A percentile compares a stretch with the other conserved stretches of the same genome.
Conservation (phyloP, 2,329 filamentous ascomycete genomes). For the Ceratocystis destructans region DNA sequence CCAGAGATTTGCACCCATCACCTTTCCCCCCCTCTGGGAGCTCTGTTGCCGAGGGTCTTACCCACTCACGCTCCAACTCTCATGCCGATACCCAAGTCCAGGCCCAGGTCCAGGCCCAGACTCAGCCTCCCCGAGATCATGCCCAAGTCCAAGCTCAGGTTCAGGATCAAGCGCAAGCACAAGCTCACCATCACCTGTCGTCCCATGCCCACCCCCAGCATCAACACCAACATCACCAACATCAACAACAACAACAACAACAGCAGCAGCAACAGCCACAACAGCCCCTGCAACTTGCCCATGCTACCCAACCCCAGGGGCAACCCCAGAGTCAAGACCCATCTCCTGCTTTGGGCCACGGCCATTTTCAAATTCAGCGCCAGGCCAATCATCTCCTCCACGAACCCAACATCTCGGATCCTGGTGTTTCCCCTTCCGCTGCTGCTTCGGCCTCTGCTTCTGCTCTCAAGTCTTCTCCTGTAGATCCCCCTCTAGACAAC, state of each 20-base stretch:
- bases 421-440: too few species aligned
- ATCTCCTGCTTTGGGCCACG: not conserved
- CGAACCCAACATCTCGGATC: constrained; percentile 2
- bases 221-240: constrained; percentile 26
- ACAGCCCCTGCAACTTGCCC: constrained; percentile 15
- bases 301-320: not conserved
- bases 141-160: not conserved
- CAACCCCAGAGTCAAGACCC: not conserved
- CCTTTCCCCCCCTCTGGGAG: not conserved
- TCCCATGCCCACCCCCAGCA: constrained; percentile 28
- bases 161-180: not conserved
- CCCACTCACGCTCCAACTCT: not conserved
- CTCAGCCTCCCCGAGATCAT: not conserved
- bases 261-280: constrained; percentile 13
- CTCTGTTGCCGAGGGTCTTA: not conserved
- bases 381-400: constrained; percentile 6
- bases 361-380: constrained; percentile 13
- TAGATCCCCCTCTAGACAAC: not conserved
- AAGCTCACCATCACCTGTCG: constrained; percentile 22
- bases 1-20: constrained; percentile 11
- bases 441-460: not conserved
- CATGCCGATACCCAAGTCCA: not conserved
- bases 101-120: not conserved
- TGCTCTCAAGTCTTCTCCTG: not conserved
- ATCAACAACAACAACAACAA: constrained; percentile 21